Percentiles rank a stretch among this genome's conserved stretches.
Evolutionary conservation across 2,329 filamentous ascomycete species (phyloP).

Genomic region (Diaporthe sp.): DNA sequence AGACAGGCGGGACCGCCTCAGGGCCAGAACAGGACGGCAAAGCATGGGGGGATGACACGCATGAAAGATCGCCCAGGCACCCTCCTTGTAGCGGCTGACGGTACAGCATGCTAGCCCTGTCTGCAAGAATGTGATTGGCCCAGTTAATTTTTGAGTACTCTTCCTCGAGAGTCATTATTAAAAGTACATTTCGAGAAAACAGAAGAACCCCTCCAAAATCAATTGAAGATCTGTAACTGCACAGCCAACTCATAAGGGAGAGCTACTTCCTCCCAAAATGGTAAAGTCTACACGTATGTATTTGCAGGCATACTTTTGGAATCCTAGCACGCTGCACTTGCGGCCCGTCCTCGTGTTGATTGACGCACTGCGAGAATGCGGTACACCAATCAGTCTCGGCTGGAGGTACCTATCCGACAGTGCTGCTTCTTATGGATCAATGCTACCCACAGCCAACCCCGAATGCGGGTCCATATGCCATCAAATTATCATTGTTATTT

Average conservation of each 20-base stretch:
- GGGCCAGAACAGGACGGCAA: no score
- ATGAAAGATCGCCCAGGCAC: neutral
- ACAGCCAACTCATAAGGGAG: neutral
- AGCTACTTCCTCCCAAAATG: neutral
- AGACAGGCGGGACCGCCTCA: no score
- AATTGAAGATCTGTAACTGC: neutral
- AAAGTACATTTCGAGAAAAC: neutral
- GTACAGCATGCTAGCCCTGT: neutral
- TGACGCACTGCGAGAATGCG: neutral
- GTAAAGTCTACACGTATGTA: neutral
- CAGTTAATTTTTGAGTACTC: neutral
- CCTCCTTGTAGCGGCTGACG: neutral
- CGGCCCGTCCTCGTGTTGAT: constrained; percentile 14
- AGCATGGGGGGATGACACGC: no score
- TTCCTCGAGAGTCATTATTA: no score
- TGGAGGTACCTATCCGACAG: neutral
- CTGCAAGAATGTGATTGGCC: constrained; percentile 5
- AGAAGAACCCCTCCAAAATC: neutral
- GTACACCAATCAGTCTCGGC: neutral
- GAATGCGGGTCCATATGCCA: constrained; percentile 14
- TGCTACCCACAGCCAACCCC: constrained; percentile 7
- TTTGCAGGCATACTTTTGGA: constrained; percentile 2
- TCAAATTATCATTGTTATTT: constrained; percentile 16
- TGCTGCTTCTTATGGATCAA: neutral
- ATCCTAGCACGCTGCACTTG: constrained; percentile 1